These are phyloP conservation scores for Pezicula rhizophila DNA, from an alignment of 2,329 filamentous ascomycete genomes.

Conservation along the genomic window DNA sequence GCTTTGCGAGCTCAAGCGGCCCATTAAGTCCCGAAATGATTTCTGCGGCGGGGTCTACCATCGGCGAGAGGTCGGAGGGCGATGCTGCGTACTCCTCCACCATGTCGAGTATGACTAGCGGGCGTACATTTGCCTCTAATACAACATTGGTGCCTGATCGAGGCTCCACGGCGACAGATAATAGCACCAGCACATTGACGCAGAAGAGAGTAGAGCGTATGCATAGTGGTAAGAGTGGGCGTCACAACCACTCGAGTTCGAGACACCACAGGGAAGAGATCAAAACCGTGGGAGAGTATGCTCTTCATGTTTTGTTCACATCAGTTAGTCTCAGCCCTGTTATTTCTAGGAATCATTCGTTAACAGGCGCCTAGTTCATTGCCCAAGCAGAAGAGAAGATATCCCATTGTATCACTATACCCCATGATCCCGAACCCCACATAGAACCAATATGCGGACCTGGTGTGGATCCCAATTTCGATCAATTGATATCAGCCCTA, in stretches of 20 bases:
- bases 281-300: conserved; percentile 97
- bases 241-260: conserved; percentile 61
- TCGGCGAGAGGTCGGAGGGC: conserved; percentile 22
- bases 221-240: conserved; percentile 62
- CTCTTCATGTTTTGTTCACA: conserved; percentile 91
- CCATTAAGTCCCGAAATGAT: conserved; percentile 86
- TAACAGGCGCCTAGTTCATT: conserved; percentile 61
- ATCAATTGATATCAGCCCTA: conserved; percentile 87
- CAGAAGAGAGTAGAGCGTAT: conserved; percentile 53
- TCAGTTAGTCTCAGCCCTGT: conserved; percentile 49
- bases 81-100: conserved; percentile 21
- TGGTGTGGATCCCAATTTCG: conserved; percentile 81
- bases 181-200: conserved; percentile 35
- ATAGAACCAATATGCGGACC: conserved; percentile 89
- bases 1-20: conserved; percentile 73
- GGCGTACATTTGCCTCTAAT: conserved; percentile 24
- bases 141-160: conserved; percentile 27
- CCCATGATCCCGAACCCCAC: conserved; percentile 73
- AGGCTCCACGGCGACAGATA: conserved; percentile 37
- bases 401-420: conserved; percentile 74
- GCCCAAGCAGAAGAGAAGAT: conserved; percentile 95
- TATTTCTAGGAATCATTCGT: conserved; percentile 12
- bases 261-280: conserved; percentile 66
- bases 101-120: conserved; percentile 19
- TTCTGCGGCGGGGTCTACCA: conserved; percentile 49